A percentile compares a stretch with the other conserved stretches of the same genome.
phyloP scores from a whole-genome alignment of 2,329 filamentous ascomycete genomes.

The Tolypocladium endophyticum region DNA sequence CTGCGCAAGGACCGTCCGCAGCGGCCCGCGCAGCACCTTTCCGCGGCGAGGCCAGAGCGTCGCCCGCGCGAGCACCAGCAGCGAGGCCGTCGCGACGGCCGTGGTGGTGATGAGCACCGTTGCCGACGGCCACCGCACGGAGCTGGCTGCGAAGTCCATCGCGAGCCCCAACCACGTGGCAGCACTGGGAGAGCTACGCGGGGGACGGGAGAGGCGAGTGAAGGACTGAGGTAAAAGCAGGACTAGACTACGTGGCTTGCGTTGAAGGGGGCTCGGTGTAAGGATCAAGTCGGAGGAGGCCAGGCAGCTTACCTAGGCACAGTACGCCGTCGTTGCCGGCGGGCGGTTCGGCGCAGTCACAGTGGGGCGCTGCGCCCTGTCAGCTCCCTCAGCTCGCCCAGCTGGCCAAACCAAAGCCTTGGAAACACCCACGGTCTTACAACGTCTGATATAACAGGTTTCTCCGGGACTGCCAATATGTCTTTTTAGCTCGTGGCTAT shows the following conservation, averaged over 20 bases:
- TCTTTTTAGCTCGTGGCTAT: neutral
- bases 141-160: constrained; percentile 18
- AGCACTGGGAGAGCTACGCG: neutral
- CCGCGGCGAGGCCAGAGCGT: constrained; percentile 28
- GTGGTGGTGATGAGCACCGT: constrained; percentile 27
- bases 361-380: neutral
- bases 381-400: neutral
- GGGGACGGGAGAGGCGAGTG: neutral
- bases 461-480: neutral
- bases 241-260: neutral
- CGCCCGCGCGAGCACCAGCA: constrained; percentile 23
- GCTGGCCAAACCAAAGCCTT: neutral
- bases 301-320: neutral
- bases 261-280: too few species aligned
- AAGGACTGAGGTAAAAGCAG: neutral
- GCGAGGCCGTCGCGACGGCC: constrained; percentile 27
- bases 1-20: constrained; percentile 27
- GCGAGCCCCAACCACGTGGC: neutral
- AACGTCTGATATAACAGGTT: neutral
- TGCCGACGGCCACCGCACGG: constrained; percentile 10
- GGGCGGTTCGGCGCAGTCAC: neutral
- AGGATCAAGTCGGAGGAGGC: neutral
- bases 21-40: constrained; percentile 32
- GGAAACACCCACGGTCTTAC: neutral
- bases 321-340: neutral